Evolutionary conservation across 148 eudicot genomes (phyloP).

Genomic region (Vaccinium myrtillus): DNA sequence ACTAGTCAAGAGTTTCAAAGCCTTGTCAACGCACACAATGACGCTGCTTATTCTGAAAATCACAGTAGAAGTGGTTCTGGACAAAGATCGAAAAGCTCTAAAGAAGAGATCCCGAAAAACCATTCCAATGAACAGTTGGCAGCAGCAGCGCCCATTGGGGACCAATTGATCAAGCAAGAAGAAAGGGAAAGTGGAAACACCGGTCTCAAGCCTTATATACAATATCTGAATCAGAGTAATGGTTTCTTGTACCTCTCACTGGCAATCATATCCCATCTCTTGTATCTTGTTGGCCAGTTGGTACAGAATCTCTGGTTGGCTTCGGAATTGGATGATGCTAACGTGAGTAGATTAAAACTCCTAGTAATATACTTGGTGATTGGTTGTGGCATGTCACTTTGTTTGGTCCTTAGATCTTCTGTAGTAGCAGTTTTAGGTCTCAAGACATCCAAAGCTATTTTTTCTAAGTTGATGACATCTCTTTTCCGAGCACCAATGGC

Average conservation of each 20-base stretch:
- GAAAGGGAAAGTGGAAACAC: conserved; percentile 77
- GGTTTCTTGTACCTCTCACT: conserved; percentile 52
- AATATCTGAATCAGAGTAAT: conserved; percentile 64
- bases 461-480: conserved; percentile 60
- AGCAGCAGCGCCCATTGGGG: conserved; percentile 25
- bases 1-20: conserved; percentile 67
- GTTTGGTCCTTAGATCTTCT: conserved; percentile 47
- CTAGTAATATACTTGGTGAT: conserved; percentile 65
- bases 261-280: conserved; percentile 44
- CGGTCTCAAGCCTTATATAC: conserved; percentile 75
- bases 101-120: conserved; percentile 42
- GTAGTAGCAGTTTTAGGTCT: conserved; percentile 53
- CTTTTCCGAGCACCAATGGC: conserved; percentile 90
- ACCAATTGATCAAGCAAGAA: conserved; percentile 81
- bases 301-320: conserved; percentile 90
- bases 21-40: conserved; percentile 84
- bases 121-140: conserved; percentile 25
- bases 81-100: conserved; percentile 24
- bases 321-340: conserved; percentile 67
- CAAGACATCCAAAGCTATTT: conserved; percentile 70
- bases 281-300: conserved; percentile 53
- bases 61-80: conserved; percentile 27
- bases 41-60: conserved; percentile 69
- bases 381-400: conserved; percentile 50
- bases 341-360: conserved; percentile 50